Conservation (phyloP, 208 protist genomes). For the Trypanosoma lewisi region DNA sequence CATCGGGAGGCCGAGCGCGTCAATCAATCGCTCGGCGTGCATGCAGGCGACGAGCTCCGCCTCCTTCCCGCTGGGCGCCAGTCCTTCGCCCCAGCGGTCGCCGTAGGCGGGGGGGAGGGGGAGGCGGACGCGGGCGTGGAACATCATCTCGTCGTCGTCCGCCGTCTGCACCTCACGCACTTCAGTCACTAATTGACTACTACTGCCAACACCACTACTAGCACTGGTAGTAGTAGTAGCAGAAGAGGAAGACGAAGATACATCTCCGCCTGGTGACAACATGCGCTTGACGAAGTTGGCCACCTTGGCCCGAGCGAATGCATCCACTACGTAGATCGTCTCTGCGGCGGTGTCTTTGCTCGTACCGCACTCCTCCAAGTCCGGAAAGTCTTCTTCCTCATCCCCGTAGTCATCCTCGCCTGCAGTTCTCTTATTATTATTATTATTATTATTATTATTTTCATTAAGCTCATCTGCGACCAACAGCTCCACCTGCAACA, state of each 20-base stretch:
- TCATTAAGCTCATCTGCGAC: conserved; percentile 12
- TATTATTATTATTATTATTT: neutral
- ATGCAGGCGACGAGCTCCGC: conserved; percentile 77
- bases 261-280: neutral
- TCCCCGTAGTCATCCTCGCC: neutral
- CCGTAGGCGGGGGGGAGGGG: conserved; percentile 72
- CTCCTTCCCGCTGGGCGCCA: conserved; percentile 61
- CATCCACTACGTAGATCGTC: conserved; percentile 46
- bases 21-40: conserved; percentile 86
- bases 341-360: conserved; percentile 28
- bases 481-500: conserved; percentile 27
- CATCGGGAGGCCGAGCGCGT: conserved; percentile 74
- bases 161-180: conserved; percentile 61
- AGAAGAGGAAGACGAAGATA: neutral
- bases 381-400: conserved; percentile 6
- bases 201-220: no score
- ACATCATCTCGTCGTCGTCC: conserved; percentile 28
- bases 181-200: conserved; percentile 20
- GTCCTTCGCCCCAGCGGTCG: conserved; percentile 73
- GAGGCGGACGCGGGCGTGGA: conserved; percentile 59
- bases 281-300: conserved; percentile 57
- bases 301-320: conserved; percentile 74
- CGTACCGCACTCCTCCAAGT: neutral
- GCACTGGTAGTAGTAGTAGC: no score
- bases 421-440: neutral